Evolutionary conservation across 2,329 filamentous ascomycete genomes (phyloP).

Genomic region (Pseudocercospora cruenta): DNA sequence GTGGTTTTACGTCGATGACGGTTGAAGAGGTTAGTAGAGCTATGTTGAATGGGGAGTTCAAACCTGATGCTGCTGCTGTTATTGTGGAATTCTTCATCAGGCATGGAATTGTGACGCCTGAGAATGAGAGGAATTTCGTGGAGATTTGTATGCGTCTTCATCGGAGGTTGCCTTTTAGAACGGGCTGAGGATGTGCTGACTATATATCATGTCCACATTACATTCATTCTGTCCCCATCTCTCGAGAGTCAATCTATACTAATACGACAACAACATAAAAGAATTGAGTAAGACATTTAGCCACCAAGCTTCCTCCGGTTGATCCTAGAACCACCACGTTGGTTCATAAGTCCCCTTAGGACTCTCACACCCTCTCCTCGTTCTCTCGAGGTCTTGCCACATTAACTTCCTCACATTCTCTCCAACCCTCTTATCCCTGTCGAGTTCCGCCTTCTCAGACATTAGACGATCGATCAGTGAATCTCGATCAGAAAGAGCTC

Average conservation of each 20-base stretch:
- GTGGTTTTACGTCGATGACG: conserved; percentile 74
- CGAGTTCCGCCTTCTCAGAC: conserved; percentile 15
- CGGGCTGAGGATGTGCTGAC: conserved; percentile 1
- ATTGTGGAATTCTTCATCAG: conserved; percentile 86
- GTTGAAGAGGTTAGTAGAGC: conserved; percentile 72
- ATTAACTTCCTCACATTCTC: conserved; percentile 17
- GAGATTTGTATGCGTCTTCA: conserved; percentile 76
- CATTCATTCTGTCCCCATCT: not conserved
- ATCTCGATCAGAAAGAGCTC: conserved; percentile 11
- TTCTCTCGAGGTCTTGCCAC: conserved; percentile 4
- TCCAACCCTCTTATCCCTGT: conserved; percentile 15
- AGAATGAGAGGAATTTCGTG: conserved; percentile 76
- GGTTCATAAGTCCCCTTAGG: not conserved
- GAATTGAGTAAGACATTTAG: not conserved
- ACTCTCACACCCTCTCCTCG: not conserved
- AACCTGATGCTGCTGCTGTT: conserved; percentile 87
- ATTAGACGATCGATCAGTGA: conserved; percentile 15
- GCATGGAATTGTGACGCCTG: conserved; percentile 74
- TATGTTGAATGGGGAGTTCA: conserved; percentile 74
- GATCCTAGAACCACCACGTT: not conserved
- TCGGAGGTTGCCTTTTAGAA: conserved; percentile 73
- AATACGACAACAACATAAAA: not conserved
- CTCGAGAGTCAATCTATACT: not conserved
- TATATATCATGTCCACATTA: not conserved
- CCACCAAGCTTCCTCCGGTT: not conserved